phyloP scores from a whole-genome alignment of 176 grass and related monocot genomes.

The Aegilops longissima region DNA sequence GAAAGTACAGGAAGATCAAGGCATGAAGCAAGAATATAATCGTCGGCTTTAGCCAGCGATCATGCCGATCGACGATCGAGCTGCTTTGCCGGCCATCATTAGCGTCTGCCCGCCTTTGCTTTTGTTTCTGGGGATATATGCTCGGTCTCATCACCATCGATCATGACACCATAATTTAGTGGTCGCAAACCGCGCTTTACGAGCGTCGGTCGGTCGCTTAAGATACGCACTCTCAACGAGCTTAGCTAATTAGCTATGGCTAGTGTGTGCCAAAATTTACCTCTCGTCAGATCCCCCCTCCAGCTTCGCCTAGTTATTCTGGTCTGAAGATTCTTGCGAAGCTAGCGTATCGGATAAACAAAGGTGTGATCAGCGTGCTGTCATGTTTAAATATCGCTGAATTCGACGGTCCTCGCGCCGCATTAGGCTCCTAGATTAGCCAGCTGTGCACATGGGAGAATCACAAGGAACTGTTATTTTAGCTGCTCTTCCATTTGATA shows the following conservation, averaged over 20 bases:
- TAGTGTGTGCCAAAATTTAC: conserved; percentile 26
- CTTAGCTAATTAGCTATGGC: not conserved
- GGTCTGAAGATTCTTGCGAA: not conserved
- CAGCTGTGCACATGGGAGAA: conserved; percentile 13
- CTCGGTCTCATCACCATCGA: not conserved
- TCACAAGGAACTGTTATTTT: conserved; percentile 1
- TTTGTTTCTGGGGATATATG: conserved; percentile 15
- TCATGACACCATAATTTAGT: conserved; percentile 21
- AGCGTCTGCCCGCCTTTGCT: conserved; percentile 21
- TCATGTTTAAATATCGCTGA: not conserved
- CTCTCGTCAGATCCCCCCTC: conserved; percentile 35
- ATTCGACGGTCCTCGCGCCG: not conserved
- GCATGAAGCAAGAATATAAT: conserved; percentile 35
- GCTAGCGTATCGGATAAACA: not conserved
- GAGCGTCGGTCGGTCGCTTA: conserved; percentile 10
- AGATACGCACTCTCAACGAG: not conserved
- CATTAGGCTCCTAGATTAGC: not conserved
- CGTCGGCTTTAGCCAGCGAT: conserved; percentile 6
- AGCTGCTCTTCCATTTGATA: not conserved
- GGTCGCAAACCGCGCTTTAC: conserved; percentile 8
- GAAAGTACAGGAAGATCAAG: conserved; percentile 26
- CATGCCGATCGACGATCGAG: conserved; percentile 17
- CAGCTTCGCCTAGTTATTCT: conserved; percentile 15
- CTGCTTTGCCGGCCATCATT: conserved; percentile 8
- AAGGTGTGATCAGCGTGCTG: conserved; percentile 8